Base-by-base conservation (phyloP, 805 yeast genomes). In the Sugiyamaella mastotermitis region DNA sequence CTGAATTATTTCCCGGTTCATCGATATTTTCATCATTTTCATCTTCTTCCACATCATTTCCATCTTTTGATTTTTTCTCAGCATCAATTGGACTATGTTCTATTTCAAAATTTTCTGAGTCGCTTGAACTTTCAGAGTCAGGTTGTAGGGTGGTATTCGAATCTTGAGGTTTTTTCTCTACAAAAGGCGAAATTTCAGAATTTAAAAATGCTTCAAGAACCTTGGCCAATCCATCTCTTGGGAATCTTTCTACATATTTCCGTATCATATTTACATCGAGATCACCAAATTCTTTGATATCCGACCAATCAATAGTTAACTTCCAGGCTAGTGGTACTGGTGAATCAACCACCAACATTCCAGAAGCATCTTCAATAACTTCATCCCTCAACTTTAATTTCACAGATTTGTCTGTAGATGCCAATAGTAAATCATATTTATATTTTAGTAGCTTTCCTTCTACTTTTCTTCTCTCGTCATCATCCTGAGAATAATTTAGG, bases 231-330 rank as follows among this genome's bases (percentile, higher is more conserved):
- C 86, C 86, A 33, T 73, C 77, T 16, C 56, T 60, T 3, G 74
- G 77, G 58, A 83, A 86, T 28, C 64, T 56, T 29, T 62, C 61
- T 30, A 83, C 62, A 52, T 74, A 84, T 24, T 61, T 68, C n/a
- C n/a, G n/a, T n/a, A n/a, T n/a, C n/a, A 67, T 48, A 1, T 84
- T 46, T 3, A 67, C 54, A 35, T 78, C 79, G 33, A 82, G 54
- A 2, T 70, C 68, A 7, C 64, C 58, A 4, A 86, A 55, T 3
- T 66, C 60, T 4, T 54, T 55, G 5, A 69, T 70, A 56, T 87
- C 95, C 18, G 64, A 48, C 81, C 90, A 82, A 46, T 87, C 92
- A 41, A 86, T 72, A 51, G 75, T 76, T 8, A 79, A 52, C 26
- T 70, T 66, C 95, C 95, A 88, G 1, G 87, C 84, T 21, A 71